Percentiles rank a stretch among this genome's conserved stretches.
Conservation (phyloP, 1,284 basidiomycete genomes). For the Ceratobasidium sp. region DNA sequence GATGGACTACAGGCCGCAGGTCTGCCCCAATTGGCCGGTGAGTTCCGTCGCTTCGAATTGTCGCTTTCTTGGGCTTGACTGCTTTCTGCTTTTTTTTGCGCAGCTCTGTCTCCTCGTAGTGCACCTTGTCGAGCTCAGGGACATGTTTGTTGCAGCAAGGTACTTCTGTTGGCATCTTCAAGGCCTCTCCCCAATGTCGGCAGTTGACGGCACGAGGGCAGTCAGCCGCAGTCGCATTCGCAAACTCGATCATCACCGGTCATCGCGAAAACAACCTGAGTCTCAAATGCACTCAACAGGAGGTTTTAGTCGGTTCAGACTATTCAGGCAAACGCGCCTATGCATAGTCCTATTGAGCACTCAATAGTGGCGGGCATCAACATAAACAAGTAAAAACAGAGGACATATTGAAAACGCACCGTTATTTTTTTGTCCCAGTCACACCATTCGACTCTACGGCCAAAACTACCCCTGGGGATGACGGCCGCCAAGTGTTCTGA, state of each 20-base stretch:
- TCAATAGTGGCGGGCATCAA: too few relatives aligned
- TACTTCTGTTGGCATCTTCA: neutral
- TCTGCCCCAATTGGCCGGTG: neutral
- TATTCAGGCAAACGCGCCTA: too few relatives aligned
- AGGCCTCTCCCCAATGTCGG: neutral
- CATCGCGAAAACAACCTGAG: too few relatives aligned
- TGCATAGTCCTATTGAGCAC: too few relatives aligned
- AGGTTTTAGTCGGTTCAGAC: too few relatives aligned
- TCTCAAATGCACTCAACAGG: too few relatives aligned
- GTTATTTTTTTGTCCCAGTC: too few relatives aligned
- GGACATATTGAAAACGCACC: too few relatives aligned
- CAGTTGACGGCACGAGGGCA: constrained; percentile 1
- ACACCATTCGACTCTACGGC: too few relatives aligned
- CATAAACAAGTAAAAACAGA: too few relatives aligned
- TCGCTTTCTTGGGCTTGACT: neutral
- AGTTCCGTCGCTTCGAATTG: neutral
- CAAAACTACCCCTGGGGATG: too few relatives aligned
- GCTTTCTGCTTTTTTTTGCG: neutral
- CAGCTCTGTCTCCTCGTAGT: neutral
- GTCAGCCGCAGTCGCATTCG: neutral
- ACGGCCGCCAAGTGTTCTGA: too few relatives aligned
- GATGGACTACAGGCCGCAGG: neutral
- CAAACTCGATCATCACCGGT: neutral
- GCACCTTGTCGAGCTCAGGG: neutral
- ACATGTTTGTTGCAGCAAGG: constrained; percentile 6